Evolutionary conservation across 371 early-diverging fungal genomes (phyloP), one percentile per base, ranked within the genome.

Genomic region (Furculomyces boomerangus): DNA sequence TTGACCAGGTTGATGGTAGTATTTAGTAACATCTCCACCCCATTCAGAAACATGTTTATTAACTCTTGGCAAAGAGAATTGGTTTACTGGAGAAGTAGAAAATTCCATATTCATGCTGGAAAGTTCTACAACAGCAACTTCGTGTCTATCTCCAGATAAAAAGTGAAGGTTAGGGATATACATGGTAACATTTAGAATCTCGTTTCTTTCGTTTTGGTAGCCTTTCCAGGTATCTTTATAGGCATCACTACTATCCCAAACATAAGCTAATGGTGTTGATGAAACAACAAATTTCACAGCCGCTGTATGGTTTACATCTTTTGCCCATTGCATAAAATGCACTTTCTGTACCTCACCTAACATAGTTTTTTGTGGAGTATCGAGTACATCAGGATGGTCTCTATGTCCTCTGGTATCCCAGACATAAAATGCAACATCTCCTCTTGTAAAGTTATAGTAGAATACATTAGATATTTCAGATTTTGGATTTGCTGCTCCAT

Each of bases 111-210:
- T 65, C 1, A 65, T 62, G 22, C 60, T 60, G 18, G 60, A 56
- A 53, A 68, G 60, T 40, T 58, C 56, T 2, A 64, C 62, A 0
- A 74, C 64, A 1, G 73, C 71, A 54, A 71, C 72, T 48, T 73
- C 73, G 51, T 73, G 73, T 16, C 73, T 60, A 63, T 73, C 73
- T 27, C 73, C 73, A n/a, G 74, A 70, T 16, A 73, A 58, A 41
- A 64, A 66, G 41, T 61, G 58, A 39, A 74, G 47, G 37, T 73
- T 73, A 16, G 64, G 64, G 1, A 74, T 56, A 22, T 62, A 30
- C 28, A 52, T 43, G 1, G 70, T 64, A 30, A 60, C 27, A 13
- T 50, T 53, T 20, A 73, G 56, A 30, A 73, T 63, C 49, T 67
- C 69, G 1, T 54, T 49, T 26, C 74, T 61, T 55, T 73, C 73